Conservation (phyloP, 2,329 filamentous ascomycete genomes). For the Epichloe brachyelytri region DNA sequence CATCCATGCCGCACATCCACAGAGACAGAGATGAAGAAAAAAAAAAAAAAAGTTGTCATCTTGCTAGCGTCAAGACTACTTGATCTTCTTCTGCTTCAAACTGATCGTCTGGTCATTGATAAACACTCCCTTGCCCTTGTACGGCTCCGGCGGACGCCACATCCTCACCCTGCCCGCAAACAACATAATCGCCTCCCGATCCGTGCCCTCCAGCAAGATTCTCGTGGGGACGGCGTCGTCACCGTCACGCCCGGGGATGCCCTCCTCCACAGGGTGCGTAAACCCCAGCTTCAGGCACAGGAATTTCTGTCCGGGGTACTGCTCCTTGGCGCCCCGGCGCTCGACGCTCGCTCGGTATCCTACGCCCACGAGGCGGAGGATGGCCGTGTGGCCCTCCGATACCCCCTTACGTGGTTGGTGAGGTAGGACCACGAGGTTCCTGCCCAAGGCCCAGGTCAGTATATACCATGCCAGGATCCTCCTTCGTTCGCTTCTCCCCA, state of each 20-base stretch:
- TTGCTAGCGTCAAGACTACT: constrained; percentile 36
- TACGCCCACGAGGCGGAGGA: constrained; percentile 85
- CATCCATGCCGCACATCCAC: background rate
- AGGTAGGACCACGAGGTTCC: constrained; percentile 85
- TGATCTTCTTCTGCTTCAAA: constrained; percentile 96
- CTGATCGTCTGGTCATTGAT: constrained; percentile 96
- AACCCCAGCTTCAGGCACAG: constrained; percentile 92
- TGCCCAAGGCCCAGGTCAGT: constrained; percentile 21
- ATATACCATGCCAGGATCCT: background rate
- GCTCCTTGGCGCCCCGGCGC: constrained; percentile 56
- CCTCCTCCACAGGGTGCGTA: constrained; percentile 87
- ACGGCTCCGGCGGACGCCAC: constrained; percentile 90
- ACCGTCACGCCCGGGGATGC: constrained; percentile 76
- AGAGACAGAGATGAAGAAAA: too few relatives aligned
- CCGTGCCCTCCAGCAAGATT: constrained; percentile 75
- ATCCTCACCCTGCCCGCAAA: constrained; percentile 80
- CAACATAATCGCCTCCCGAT: constrained; percentile 77
- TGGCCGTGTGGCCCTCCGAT: constrained; percentile 89
- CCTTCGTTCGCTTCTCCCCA: too few relatives aligned
- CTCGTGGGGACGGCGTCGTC: constrained; percentile 78
- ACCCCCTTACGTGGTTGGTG: constrained; percentile 82
- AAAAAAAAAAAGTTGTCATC: too few relatives aligned
- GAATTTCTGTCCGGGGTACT: constrained; percentile 75
- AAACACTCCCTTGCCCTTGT: constrained; percentile 99
- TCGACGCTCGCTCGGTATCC: constrained; percentile 89